Conservation (phyloP, 2,329 filamentous ascomycete genomes). For the Cadophora sp. region DNA sequence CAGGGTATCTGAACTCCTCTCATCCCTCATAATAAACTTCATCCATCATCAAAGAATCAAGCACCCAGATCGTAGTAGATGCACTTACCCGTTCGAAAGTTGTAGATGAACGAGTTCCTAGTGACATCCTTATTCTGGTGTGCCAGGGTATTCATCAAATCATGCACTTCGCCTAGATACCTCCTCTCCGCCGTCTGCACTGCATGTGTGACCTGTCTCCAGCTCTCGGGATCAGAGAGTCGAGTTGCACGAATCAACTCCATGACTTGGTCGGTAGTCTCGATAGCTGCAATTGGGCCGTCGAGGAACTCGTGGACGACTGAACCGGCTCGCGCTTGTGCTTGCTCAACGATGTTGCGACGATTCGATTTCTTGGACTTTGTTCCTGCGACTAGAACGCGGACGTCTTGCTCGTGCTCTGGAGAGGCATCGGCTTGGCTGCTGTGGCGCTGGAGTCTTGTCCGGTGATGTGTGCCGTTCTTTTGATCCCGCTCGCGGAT, state of each 20-base stretch:
- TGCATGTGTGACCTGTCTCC: constrained; percentile 80
- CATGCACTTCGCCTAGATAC: constrained; percentile 83
- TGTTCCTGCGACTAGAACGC: constrained; percentile 82
- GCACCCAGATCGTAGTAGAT: constrained; percentile 81
- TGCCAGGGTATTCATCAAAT: constrained; percentile 71
- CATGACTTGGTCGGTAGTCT: constrained; percentile 84
- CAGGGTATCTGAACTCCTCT: constrained; percentile 19
- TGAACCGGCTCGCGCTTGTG: constrained; percentile 63
- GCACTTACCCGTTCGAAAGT: constrained; percentile 84
- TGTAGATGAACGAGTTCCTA: constrained; percentile 86
- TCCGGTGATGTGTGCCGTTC: constrained; percentile 56
- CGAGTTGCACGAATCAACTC: constrained; percentile 76
- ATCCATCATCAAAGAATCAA: constrained; percentile 27
- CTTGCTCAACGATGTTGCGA: constrained; percentile 83
- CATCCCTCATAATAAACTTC: constrained; percentile 6
- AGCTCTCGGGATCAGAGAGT: constrained; percentile 81
- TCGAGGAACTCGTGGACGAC: constrained; percentile 75
- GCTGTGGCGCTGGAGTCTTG: constrained; percentile 44
- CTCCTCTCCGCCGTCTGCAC: constrained; percentile 79
- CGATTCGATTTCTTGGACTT: constrained; percentile 93
- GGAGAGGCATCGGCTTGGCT: constrained; percentile 38
- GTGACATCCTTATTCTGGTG: constrained; percentile 63
- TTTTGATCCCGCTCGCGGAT: constrained; percentile 78
- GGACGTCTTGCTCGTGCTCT: constrained; percentile 74
- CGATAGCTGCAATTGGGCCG: constrained; percentile 85